Conservation (phyloP, 305 asterid genomes). For the Ruellia speciosa region DNA sequence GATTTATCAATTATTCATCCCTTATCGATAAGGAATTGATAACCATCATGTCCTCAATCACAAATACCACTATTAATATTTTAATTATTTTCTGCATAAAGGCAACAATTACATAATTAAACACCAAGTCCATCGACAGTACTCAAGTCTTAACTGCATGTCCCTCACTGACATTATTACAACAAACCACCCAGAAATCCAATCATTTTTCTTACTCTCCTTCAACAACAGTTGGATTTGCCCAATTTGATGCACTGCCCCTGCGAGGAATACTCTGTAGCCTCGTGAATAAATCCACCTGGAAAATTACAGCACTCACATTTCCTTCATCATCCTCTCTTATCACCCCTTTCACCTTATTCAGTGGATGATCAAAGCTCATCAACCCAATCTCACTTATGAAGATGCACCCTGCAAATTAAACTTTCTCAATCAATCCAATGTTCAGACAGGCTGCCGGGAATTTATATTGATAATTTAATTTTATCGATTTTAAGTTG, state of each 20-base stretch:
- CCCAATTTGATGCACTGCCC: conserved; percentile 61
- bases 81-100: no score
- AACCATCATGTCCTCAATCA: no score
- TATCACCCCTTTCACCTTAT: conserved; percentile 40
- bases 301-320: conserved; percentile 34
- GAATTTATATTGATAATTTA: no score
- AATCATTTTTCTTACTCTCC: conserved; percentile 16
- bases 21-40: no score
- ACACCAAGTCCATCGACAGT: no score
- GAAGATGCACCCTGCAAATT: conserved; percentile 54
- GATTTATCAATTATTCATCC: no score
- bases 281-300: conserved; percentile 51
- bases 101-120: no score
- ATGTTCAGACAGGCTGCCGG: no score
- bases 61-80: no score
- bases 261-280: conserved; percentile 50
- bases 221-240: conserved; percentile 33
- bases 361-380: conserved; percentile 55
- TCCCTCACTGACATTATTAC: not conserved
- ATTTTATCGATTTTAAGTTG: no score
- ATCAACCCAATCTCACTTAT: conserved; percentile 38
- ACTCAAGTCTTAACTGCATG: no score
- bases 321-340: conserved; percentile 47
- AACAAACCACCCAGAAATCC: not conserved
- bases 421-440: not conserved